Evolutionary conservation across 108 stramenopile species (phyloP).

Genomic region (Nitzschia sp.): DNA sequence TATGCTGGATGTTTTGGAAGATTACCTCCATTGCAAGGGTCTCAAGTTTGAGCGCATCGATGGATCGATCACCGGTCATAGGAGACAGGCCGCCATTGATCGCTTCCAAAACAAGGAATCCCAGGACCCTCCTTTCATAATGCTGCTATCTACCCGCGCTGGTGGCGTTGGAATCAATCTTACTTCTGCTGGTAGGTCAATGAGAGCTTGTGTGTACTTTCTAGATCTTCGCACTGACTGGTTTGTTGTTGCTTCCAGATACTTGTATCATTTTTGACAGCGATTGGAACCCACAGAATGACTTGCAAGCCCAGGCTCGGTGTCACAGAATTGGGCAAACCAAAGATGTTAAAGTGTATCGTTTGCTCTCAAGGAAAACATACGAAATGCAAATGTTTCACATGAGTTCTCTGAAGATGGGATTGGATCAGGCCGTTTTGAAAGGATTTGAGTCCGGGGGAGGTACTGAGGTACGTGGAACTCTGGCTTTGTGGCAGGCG

Average conservation of each 20-base stretch:
- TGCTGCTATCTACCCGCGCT: conserved; percentile 95
- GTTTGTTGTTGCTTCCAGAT: conserved; percentile 3
- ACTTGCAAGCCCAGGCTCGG: conserved; percentile 93
- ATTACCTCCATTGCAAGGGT: conserved; percentile 73
- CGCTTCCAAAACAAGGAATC: conserved; percentile 82
- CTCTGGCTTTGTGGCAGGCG: not conserved
- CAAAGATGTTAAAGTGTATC: conserved; percentile 81
- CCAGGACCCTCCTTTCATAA: conserved; percentile 84
- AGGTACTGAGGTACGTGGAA: conserved; percentile 37
- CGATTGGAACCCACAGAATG: conserved; percentile 98
- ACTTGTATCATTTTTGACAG: conserved; percentile 91
- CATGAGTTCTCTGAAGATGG: conserved; percentile 94
- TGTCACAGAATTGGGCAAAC: conserved; percentile 99
- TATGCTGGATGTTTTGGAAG: conserved; percentile 97
- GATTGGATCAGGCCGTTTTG: conserved; percentile 97
- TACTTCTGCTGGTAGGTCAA: conserved; percentile 71
- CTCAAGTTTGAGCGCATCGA: conserved; percentile 91
- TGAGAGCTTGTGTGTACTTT: not conserved
- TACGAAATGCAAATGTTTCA: conserved; percentile 99
- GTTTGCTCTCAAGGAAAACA: conserved; percentile 92
- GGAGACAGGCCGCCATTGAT: conserved; percentile 92
- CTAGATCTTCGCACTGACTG: conserved; percentile 54
- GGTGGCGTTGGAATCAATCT: conserved; percentile 97
- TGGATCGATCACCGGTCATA: conserved; percentile 90
- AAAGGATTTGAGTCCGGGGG: conserved; percentile 77